Percentiles rank a stretch among this genome's conserved stretches.
Evolutionary conservation across 2,329 filamentous ascomycete species (phyloP).

Genomic region (Dendryphion nanum): DNA sequence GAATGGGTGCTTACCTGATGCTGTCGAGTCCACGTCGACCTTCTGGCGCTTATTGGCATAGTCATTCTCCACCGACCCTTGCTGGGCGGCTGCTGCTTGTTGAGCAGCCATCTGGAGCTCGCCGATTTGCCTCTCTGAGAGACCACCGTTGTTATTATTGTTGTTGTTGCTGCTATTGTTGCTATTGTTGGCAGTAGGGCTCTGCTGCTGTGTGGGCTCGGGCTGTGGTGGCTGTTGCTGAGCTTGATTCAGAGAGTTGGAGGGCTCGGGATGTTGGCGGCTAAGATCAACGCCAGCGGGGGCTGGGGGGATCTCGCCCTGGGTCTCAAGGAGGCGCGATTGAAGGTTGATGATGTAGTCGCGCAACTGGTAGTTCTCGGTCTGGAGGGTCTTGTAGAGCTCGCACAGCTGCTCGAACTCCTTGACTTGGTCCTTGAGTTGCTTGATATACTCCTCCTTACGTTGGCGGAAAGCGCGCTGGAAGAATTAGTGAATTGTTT

Average conservation of each 20-base stretch:
- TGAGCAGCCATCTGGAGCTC: slow-evolving; percentile 39
- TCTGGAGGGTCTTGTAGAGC: slow-evolving; percentile 75
- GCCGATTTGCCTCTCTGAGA: slow-evolving; percentile 38
- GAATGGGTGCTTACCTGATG: slow-evolving; percentile 33
- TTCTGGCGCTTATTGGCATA: slow-evolving; percentile 38
- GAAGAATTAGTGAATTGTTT: slow-evolving; percentile 19
- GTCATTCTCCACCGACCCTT: slow-evolving; percentile 26
- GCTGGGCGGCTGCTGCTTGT: slow-evolving; percentile 34
- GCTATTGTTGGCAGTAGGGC: slow-evolving; percentile 6
- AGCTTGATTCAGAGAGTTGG: slow-evolving; percentile 21
- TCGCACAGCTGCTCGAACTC: slow-evolving; percentile 75
- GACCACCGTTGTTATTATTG: slow-evolving; percentile 27
- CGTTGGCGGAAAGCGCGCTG: slow-evolving; percentile 95
- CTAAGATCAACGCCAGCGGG: slow-evolving; percentile 75
- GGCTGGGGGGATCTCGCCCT: slow-evolving; percentile 80
- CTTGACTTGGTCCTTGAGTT: slow-evolving; percentile 89
- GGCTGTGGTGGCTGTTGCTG: slow-evolving; percentile 14
- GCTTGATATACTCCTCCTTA: slow-evolving; percentile 98
- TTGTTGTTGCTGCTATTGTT: slow-evolving; percentile 18
- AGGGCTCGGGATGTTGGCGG: slow-evolving; percentile 46
- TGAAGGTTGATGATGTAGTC: slow-evolving; percentile 94
- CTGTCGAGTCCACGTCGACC: slow-evolving; percentile 26
- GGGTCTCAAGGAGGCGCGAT: slow-evolving; percentile 76
- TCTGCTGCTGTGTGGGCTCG: slow-evolving; percentile 19
- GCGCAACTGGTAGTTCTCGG: slow-evolving; percentile 85